These are phyloP conservation scores for Aureobasidium vineae DNA, from an alignment of 2,329 filamentous ascomycete species.

Conservation along the genomic window DNA sequence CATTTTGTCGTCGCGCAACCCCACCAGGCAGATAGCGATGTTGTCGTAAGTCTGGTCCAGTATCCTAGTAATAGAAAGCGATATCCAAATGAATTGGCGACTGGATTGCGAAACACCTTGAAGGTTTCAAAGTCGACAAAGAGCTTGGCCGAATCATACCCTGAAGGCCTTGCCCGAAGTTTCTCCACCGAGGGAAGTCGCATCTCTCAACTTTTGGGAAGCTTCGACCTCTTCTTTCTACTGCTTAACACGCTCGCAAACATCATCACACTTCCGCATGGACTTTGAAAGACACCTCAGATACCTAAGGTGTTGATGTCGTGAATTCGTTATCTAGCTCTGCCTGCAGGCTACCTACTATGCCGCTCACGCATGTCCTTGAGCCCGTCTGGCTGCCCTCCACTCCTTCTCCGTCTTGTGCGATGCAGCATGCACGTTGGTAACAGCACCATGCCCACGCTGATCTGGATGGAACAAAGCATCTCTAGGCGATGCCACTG, in stretches of 20 bases:
- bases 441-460: not conserved
- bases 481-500: constrained; percentile 2
- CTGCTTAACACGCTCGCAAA: not conserved
- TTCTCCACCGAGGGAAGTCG: constrained; percentile 1
- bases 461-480: not conserved
- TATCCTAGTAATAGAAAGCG: not conserved
- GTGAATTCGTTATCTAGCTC: constrained; percentile 9
- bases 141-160: not conserved
- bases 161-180: not conserved
- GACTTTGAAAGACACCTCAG: not conserved
- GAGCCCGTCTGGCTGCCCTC: constrained; percentile 7
- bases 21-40: constrained; percentile 11
- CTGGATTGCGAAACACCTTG: constrained; percentile 1
- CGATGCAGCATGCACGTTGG: not conserved
- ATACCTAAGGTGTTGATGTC: not conserved
- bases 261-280: not conserved
- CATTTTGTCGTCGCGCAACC: constrained; percentile 11
- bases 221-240: not conserved
- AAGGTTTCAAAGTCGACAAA: constrained; percentile 9
- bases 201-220: not conserved
- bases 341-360: no score
- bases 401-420: constrained; percentile 16
- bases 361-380: not conserved
- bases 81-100: not conserved
- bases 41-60: not conserved